Evolutionary conservation across 2,329 filamentous ascomycete species (phyloP).

Genomic region (Leptographium radiaticola): DNA sequence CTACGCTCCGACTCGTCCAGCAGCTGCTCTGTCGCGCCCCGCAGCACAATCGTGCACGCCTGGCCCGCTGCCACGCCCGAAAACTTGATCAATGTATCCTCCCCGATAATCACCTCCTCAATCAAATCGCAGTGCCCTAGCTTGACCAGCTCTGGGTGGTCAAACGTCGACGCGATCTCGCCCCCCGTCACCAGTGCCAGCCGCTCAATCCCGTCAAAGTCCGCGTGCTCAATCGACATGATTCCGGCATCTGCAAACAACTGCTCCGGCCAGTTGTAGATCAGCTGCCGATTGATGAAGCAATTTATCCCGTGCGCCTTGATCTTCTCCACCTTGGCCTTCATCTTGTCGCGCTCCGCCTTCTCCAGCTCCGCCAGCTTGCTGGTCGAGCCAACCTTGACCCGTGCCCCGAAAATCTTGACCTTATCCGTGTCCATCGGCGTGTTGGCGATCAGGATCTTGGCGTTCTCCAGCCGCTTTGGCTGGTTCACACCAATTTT

Average conservation of each 20-base stretch:
- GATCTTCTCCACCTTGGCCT: conserved; percentile 96
- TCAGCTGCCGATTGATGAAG: conserved; percentile 98
- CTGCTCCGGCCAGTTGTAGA: conserved; percentile 99
- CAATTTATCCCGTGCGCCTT: conserved; percentile 99
- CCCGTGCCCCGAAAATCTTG: conserved; percentile 95
- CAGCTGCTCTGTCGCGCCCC: conserved; percentile 91
- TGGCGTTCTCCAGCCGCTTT: conserved; percentile 92
- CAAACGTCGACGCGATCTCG: conserved; percentile 95
- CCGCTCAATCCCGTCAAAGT: conserved; percentile 96
- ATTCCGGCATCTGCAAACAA: conserved; percentile 96
- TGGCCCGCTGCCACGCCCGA: conserved; percentile 88
- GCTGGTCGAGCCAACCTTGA: conserved; percentile 92
- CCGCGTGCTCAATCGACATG: conserved; percentile 96
- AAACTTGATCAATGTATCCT: conserved; percentile 95
- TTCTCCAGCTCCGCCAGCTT: conserved; percentile 98
- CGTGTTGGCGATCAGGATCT: conserved; percentile 95
- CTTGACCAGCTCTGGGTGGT: conserved; percentile 95
- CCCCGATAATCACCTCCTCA: conserved; percentile 95
- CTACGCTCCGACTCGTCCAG: conserved; percentile 94
- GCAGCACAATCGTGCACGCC: conserved; percentile 92
- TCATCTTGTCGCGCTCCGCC: conserved; percentile 99
- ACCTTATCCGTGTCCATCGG: conserved; percentile 99
- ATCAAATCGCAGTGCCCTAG: conserved; percentile 90
- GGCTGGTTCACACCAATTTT: conserved; percentile 98
- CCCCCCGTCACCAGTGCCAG: conserved; percentile 90